Evolutionary conservation across 2,329 filamentous ascomycete genomes (phyloP), one percentile per base, ranked within the genome.

Genomic region (Cytospora schulzeri): DNA sequence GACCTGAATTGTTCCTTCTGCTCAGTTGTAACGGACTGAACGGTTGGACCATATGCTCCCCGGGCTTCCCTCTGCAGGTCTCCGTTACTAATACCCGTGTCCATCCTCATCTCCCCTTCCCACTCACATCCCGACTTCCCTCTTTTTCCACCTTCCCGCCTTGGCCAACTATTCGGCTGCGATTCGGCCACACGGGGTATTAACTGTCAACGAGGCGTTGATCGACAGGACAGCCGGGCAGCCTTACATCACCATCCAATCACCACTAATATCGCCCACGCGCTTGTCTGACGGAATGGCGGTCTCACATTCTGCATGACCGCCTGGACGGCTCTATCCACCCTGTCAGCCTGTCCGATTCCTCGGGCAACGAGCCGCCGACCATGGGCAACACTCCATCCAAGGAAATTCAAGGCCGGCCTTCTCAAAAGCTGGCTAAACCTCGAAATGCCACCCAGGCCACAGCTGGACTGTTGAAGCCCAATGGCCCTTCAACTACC

Each of bases 331-430:
- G 26, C 52, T 35, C 50, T 52, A 65, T 57, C 58, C 45, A 22
- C 57, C 33, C 55, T 57, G 11, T 35, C 33, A 35, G 33, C 33
- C 33, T 35, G 58, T 31, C 56, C 59, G 58, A 38, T 51, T 54
- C 52, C 65, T n/a, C 48, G 51, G 62, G 51, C 55, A 54, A 29
- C 57, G 59, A 35, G 53, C 28, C 45, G 50, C 38, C 58, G 54
- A 63, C 48, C 59, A 67, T 67, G 66, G 66, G 66, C 17, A 67
- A 67, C 57, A 33, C 57, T 24, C 66, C 66, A 15, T 67, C 66
- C 28, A 65, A 66, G 41, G 59, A 63, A 33, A 45, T 57, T 35
- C 66, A 63, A 56, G 60, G 63, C 60, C 59, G 63, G 35, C 14
- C 56, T n/a, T 33, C 54, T 50, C 66, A 67, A n/a, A 67, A 62